phyloP scores from a whole-genome alignment of 495 filamentous ascomycete genomes.

The Rostrohypoxylon terebratum region DNA sequence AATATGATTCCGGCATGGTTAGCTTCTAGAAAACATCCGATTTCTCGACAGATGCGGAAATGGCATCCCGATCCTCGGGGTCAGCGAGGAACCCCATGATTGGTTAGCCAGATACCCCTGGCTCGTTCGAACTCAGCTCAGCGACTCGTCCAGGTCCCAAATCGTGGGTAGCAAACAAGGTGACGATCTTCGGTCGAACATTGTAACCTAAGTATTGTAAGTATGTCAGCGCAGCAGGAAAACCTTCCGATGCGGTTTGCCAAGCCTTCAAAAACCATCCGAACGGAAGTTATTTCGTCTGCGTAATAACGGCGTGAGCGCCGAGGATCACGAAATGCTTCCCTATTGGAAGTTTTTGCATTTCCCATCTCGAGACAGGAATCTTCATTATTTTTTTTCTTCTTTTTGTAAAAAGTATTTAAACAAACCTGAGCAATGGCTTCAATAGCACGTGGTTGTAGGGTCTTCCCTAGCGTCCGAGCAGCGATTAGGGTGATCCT shows the following conservation, averaged over 20 bases:
- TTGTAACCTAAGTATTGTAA: background rate
- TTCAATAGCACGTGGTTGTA: background rate
- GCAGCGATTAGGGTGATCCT: constrained; percentile 1
- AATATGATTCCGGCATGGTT: constrained; percentile 12
- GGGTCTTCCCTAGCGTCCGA: background rate
- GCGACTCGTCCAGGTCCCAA: background rate
- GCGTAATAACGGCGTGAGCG: constrained; percentile 14
- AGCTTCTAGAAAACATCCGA: constrained; percentile 24
- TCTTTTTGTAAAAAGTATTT: background rate
- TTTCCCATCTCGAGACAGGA: background rate
- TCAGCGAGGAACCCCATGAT: constrained; percentile 3
- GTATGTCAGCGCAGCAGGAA: constrained; percentile 15
- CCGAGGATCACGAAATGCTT: constrained; percentile 6
- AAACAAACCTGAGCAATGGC: background rate
- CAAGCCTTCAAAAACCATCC: constrained; percentile 29
- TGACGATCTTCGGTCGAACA: background rate
- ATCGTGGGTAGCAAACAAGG: background rate
- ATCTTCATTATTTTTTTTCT: background rate
- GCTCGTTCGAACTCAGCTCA: background rate
- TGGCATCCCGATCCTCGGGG: constrained; percentile 1
- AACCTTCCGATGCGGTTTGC: constrained; percentile 25
- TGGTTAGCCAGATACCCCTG: constrained; percentile 9
- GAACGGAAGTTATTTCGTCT: constrained; percentile 18
- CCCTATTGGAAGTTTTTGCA: background rate
- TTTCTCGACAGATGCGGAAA: constrained; percentile 8